These are phyloP conservation scores for Begonia masoniana DNA, from an alignment of 306 rosid species.

Conservation along the genomic window DNA sequence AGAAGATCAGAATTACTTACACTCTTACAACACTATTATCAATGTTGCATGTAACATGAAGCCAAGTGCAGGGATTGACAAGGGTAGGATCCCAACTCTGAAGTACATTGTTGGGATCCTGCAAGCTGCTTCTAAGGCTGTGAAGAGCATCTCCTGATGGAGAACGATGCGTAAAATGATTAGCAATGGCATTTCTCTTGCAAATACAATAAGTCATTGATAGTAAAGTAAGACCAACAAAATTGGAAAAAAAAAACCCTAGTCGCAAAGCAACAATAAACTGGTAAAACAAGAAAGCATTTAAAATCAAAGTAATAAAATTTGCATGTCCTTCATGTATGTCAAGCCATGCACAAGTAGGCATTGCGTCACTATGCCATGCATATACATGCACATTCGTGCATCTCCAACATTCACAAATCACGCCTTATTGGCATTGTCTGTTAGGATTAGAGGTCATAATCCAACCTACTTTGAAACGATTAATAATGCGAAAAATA, in stretches of 20 bases:
- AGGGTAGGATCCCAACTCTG: slow-evolving; percentile 99
- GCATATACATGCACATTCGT: neutral
- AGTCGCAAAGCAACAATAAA: no score
- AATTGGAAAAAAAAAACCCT: no score
- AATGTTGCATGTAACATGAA: slow-evolving; percentile 96
- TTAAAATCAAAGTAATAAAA: no score
- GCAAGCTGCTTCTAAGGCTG: slow-evolving; percentile 73
- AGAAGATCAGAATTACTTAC: slow-evolving; percentile 31
- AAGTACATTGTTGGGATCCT: slow-evolving; percentile 88
- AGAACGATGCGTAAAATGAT: slow-evolving; percentile 11
- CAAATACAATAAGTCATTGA: neutral
- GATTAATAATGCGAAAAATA: no score
- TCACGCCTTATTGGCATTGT: no score
- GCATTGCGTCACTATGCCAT: no score
- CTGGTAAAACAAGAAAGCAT: no score
- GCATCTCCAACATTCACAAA: neutral
- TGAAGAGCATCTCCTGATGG: slow-evolving; percentile 91
- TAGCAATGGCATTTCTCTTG: no score
- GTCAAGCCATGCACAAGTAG: neutral
- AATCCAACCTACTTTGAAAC: no score
- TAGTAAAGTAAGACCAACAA: neutral
- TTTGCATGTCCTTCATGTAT: no score
- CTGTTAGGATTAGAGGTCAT: no score
- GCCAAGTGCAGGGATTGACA: slow-evolving; percentile 98
- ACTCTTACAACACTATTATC: slow-evolving; percentile 96